These are phyloP conservation scores for Albugo laibachii DNA, from an alignment of 352 stramenopile species.

Conservation along the genomic window DNA sequence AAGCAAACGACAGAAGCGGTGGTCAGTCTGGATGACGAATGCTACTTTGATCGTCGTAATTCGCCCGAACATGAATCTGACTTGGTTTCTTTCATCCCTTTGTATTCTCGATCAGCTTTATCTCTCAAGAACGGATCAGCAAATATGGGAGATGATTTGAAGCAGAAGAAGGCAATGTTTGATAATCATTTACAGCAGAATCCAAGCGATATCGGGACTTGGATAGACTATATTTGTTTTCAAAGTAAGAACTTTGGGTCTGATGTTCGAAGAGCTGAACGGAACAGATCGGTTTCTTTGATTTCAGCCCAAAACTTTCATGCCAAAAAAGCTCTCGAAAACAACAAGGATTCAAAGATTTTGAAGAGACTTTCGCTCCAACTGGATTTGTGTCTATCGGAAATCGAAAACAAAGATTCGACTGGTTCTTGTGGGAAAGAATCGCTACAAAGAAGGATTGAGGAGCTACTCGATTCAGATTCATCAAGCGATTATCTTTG, in stretches of 20 bases:
- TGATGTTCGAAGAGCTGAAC: not conserved
- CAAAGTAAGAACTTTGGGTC: too few relatives aligned
- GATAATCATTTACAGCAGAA: too few relatives aligned
- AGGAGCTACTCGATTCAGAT: constrained; percentile 28
- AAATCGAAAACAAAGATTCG: not conserved
- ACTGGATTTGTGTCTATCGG: not conserved
- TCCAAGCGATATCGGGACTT: too few relatives aligned
- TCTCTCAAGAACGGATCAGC: too few relatives aligned
- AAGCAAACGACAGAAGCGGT: constrained; percentile 1
- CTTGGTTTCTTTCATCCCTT: not conserved
- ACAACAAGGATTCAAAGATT: too few relatives aligned
- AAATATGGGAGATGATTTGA: too few relatives aligned
- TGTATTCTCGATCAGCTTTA: not conserved
- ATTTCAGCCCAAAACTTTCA: not conserved
- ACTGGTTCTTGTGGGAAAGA: constrained; percentile 33
- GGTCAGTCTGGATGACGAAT: not conserved
- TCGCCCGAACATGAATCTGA: not conserved
- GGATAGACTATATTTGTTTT: too few relatives aligned
- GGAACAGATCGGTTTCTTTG: not conserved
- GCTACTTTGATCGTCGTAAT: constrained; percentile 2
- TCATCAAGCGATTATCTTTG: constrained; percentile 27
- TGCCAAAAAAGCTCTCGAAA: too few relatives aligned
- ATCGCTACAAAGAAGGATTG: constrained; percentile 22
- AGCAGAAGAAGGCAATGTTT: too few relatives aligned
- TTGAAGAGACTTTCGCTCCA: too few relatives aligned